Percentiles rank a stretch among this genome's conserved stretches.
These are phyloP conservation scores for Graphiopsis chlorocephala DNA, from an alignment of 2,329 filamentous ascomycete genomes.

Conservation along the genomic window DNA sequence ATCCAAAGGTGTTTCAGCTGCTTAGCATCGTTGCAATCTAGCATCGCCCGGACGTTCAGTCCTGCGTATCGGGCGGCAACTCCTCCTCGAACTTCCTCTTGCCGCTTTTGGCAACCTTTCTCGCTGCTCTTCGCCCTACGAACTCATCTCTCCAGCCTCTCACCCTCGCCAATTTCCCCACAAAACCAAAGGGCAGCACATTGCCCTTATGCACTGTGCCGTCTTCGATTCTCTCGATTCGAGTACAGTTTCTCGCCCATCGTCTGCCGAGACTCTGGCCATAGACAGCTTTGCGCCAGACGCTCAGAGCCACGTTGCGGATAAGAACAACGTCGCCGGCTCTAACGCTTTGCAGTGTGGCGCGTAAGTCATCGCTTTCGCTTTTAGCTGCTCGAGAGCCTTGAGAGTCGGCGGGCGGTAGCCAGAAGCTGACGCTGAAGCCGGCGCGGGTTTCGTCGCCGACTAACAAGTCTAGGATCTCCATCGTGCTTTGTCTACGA, in stretches of 20 bases:
- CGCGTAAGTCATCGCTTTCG: slow-evolving; percentile 38
- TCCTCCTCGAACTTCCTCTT: slow-evolving; percentile 19
- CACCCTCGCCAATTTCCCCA: slow-evolving; percentile 63
- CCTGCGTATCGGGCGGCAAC: slow-evolving; percentile 35
- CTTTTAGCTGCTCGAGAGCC: slow-evolving; percentile 17
- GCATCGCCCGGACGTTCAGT: not conserved
- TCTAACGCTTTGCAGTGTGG: slow-evolving; percentile 51
- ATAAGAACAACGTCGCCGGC: slow-evolving; percentile 75
- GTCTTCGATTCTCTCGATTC: slow-evolving; percentile 14
- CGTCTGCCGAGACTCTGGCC: slow-evolving; percentile 75
- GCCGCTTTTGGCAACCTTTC: slow-evolving; percentile 11
- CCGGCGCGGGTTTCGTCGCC: slow-evolving; percentile 81
- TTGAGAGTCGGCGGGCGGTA: slow-evolving; percentile 46
- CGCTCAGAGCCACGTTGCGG: slow-evolving; percentile 73
- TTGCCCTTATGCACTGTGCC: slow-evolving; percentile 8
- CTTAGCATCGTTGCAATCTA: not conserved
- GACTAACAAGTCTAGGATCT: slow-evolving; percentile 73
- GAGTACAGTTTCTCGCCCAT: slow-evolving; percentile 65
- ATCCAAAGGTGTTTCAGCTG: not conserved
- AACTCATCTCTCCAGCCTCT: slow-evolving; percentile 74
- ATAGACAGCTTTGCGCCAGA: slow-evolving; percentile 74
- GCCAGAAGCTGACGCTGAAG: slow-evolving; percentile 83
- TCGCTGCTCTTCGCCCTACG: slow-evolving; percentile 46
- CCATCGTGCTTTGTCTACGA: slow-evolving; percentile 53
- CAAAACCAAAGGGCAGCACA: slow-evolving; percentile 61